These are phyloP conservation scores for Cryphonectria japonica DNA, from an alignment of 2,329 filamentous ascomycete genomes.

Conservation along the genomic window DNA sequence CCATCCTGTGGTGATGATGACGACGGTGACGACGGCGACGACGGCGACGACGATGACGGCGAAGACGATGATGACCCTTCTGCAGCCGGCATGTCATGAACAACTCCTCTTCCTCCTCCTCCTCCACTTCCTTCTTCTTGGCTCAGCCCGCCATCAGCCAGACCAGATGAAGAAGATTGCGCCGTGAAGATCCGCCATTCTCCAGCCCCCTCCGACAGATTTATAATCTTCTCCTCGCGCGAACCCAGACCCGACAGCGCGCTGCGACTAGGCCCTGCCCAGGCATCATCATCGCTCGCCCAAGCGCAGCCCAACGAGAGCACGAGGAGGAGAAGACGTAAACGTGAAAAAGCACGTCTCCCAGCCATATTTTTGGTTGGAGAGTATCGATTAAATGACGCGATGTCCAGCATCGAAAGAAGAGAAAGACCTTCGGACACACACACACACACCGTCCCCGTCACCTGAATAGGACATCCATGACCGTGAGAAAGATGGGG, in stretches of 20 bases:
- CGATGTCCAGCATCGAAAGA: constrained; percentile 26
- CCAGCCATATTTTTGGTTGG: constrained; percentile 32
- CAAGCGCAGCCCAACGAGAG: constrained; percentile 34
- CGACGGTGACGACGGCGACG: not conserved
- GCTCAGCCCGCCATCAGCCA: not conserved
- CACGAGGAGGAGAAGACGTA: constrained; percentile 34
- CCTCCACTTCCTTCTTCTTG: not conserved
- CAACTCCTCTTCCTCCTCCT: not conserved
- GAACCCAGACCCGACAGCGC: not conserved
- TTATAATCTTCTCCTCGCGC: not conserved
- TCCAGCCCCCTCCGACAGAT: not conserved
- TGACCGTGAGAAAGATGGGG: not conserved
- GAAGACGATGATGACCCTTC: not conserved
- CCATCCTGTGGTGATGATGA: not conserved
- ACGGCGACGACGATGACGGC: not conserved
- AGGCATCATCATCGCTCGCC: constrained; percentile 27
- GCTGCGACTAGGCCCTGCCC: constrained; percentile 6
- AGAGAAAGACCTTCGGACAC: not conserved
- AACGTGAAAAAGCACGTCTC: constrained; percentile 28
- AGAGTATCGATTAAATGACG: not conserved
- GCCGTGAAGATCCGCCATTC: not conserved
- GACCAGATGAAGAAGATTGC: not conserved
- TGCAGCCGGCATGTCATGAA: not conserved
- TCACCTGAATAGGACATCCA: constrained; percentile 7
- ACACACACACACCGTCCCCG: not conserved